Percentiles rank a stretch among this genome's conserved stretches.
Evolutionary conservation across 2,329 filamentous ascomycete species (phyloP).

Genomic region (Volutella citrinella): DNA sequence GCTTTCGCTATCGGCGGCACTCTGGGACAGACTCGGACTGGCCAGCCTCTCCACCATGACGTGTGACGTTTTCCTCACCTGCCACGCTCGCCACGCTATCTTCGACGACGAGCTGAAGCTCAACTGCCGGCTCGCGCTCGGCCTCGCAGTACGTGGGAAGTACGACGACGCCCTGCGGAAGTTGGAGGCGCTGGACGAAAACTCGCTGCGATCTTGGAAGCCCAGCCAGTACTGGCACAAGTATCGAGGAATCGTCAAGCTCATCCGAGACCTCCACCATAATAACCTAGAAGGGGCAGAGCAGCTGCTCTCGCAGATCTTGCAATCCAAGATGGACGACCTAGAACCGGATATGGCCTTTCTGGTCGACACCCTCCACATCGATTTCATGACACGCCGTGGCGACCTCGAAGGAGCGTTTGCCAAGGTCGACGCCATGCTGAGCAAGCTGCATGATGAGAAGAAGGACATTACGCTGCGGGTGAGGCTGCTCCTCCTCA

Average conservation of each 20-base stretch:
- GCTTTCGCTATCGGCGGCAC: conserved; percentile 66
- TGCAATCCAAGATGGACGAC: conserved; percentile 50
- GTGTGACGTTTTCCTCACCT: conserved; percentile 73
- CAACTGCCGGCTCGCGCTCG: conserved; percentile 64
- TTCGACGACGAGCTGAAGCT: conserved; percentile 79
- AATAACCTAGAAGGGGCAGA: conserved; percentile 51
- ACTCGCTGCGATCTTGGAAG: conserved; percentile 69
- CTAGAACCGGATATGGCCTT: conserved; percentile 52
- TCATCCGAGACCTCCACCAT: conserved; percentile 60
- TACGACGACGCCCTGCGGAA: conserved; percentile 62
- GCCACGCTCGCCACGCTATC: conserved; percentile 55
- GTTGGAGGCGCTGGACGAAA: conserved; percentile 48
- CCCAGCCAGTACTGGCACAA: conserved; percentile 70
- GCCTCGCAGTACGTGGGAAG: conserved; percentile 60
- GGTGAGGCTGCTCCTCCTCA: conserved; percentile 68
- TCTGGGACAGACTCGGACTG: conserved; percentile 74
- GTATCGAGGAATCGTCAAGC: conserved; percentile 63
- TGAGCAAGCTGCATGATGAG: conserved; percentile 40
- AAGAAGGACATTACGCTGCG: conserved; percentile 60
- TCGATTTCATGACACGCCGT: conserved; percentile 49
- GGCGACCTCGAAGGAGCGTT: conserved; percentile 48
- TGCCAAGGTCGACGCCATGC: conserved; percentile 43
- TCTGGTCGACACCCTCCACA: conserved; percentile 48
- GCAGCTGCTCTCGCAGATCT: conserved; percentile 47
- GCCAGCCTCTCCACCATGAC: conserved; percentile 53